Base-by-base conservation (phyloP, 768 basidiomycete species). In the Hygrocybe punicea region DNA sequence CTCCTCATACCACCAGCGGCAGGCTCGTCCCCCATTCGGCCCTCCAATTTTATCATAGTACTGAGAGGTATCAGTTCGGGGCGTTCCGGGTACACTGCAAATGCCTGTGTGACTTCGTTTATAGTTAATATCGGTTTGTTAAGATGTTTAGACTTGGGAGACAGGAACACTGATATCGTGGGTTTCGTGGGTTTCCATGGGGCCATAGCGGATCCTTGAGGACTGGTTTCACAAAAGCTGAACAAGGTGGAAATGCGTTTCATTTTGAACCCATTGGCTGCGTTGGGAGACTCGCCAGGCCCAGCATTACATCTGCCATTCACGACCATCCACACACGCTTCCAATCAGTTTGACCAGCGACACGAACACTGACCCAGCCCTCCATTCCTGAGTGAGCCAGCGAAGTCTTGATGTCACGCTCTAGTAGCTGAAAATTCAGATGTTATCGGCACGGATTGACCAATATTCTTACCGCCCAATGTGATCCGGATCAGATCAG, bases 341-440 rank as follows among this genome's bases (percentile, higher is more conserved):
- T 93, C 96, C 96, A 98, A 62, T 97, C 93, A 0, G 91, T 94
- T 63, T 94, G 93, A 16, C 96, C 96, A 16, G 94, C 89, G 39
- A 98, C 78, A 44, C 96, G 86, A 46, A 93, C 81, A 62, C 87
- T 83, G 16, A 93, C 88, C 90, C 91, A 94, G 1, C 95, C 96
- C 69, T 98, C 95, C 78, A 93, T 81, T 57, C 81, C 81, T 9
- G 91, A 87, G 47, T 82, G 81, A 10, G 82, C 69, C 2, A 95
- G 79, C 7, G 88, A 84, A 2, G 84, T 78, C 8, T 80, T 83
- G 2, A 84, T 76, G 63, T 81, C 76, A 45, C 76, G 76, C 44
- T 74, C 81, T 82, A 57, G 6, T 53, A 61, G 56, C 49, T 48
- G 46, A 39, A 24, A 34, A 44, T 36, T 25, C 46, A 24, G 50